Conservation (phyloP, 1,139 yeast genomes). For the Yamadazyma diospyri region DNA sequence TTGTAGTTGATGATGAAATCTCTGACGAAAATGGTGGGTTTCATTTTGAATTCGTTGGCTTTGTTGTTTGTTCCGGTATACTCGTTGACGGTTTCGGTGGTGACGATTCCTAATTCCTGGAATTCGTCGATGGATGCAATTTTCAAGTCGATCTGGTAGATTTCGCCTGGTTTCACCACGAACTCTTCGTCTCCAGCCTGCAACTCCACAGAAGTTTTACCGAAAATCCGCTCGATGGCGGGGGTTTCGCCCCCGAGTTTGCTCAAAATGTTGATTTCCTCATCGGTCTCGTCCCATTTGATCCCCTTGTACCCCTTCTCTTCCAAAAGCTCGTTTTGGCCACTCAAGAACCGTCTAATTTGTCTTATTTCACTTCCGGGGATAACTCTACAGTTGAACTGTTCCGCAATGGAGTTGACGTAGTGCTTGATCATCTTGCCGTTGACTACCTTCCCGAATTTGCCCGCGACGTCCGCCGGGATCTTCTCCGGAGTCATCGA, state of each 20-base stretch:
- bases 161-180: conserved; percentile 75
- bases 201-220: conserved; percentile 57
- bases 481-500: conserved; percentile 71
- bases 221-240: conserved; percentile 47
- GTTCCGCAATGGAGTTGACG: conserved; percentile 77
- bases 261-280: conserved; percentile 39
- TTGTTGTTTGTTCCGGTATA: conserved; percentile 60
- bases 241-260: conserved; percentile 48
- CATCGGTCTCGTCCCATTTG: conserved; percentile 83
- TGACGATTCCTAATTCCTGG: conserved; percentile 59
- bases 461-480: conserved; percentile 42
- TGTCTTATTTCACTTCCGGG: conserved; percentile 94
- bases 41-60: conserved; percentile 48
- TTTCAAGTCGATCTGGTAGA: conserved; percentile 76
- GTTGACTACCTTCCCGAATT: conserved; percentile 38
- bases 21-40: conserved; percentile 75
- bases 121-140: conserved; percentile 65
- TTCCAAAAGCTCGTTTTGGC: conserved; percentile 89
- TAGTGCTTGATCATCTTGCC: conserved; percentile 68
- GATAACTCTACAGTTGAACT: conserved; percentile 77
- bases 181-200: conserved; percentile 58
- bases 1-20: conserved; percentile 80
- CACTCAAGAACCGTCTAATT: conserved; percentile 88
- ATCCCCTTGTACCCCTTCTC: conserved; percentile 93
- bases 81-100: conserved; percentile 62